These are phyloP conservation scores for Penicillium sp. DNA, from an alignment of 2,329 filamentous ascomycete genomes.

Conservation along the genomic window DNA sequence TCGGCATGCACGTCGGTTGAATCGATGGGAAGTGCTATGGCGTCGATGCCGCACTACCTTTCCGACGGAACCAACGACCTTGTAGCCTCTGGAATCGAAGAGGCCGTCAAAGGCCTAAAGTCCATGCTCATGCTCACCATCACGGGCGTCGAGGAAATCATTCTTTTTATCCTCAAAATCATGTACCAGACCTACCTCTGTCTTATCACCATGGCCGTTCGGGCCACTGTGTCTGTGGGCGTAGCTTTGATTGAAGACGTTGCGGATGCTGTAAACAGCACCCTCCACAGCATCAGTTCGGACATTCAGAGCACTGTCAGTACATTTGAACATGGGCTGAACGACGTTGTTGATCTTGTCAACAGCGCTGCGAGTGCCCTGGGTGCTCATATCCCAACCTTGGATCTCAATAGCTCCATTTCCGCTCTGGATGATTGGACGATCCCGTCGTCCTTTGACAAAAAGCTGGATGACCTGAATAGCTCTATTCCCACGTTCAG, in stretches of 20 bases:
- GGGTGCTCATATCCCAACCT: constrained; percentile 48
- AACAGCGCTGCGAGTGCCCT: constrained; percentile 55
- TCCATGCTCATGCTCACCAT: constrained; percentile 74
- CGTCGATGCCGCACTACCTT: constrained; percentile 96
- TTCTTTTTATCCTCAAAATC: constrained; percentile 90
- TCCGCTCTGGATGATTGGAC: constrained; percentile 67
- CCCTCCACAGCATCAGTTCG: constrained; percentile 45
- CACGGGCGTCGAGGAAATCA: constrained; percentile 79
- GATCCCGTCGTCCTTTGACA: constrained; percentile 66
- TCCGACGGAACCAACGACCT: constrained; percentile 84
- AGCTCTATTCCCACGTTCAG: constrained; percentile 77
- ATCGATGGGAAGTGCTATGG: constrained; percentile 89
- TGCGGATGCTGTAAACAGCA: constrained; percentile 59
- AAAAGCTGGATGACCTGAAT: constrained; percentile 70
- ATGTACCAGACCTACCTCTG: constrained; percentile 88
- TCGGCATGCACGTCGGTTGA: constrained; percentile 90
- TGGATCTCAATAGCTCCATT: constrained; percentile 67
- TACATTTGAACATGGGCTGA: constrained; percentile 56
- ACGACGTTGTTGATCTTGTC: constrained; percentile 54
- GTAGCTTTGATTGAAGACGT: constrained; percentile 61
- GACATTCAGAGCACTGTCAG: constrained; percentile 44
- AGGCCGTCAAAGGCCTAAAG: constrained; percentile 76
- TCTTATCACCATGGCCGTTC: constrained; percentile 77
- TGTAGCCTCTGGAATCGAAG: constrained; percentile 74
- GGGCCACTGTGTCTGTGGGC: constrained; percentile 72